Evolutionary conservation across 2,329 filamentous ascomycete species (phyloP).

Genomic region (Saccharata proteae): DNA sequence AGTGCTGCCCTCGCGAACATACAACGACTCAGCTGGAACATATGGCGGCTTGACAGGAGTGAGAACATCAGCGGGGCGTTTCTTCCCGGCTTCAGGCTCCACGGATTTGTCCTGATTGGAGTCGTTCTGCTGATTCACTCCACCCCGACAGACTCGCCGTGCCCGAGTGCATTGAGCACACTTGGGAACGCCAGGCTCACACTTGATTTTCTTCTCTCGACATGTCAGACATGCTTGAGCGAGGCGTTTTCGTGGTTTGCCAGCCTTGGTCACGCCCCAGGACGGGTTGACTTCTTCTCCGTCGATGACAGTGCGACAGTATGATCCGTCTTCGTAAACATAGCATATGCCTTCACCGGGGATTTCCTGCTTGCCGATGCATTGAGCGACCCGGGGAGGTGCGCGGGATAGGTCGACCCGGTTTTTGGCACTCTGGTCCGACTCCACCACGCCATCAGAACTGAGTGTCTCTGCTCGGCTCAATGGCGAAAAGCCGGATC

Average conservation of each 20-base stretch:
- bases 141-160: slow-evolving; percentile 67
- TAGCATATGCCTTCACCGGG: slow-evolving; percentile 72
- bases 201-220: slow-evolving; percentile 96
- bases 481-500: too few relatives aligned
- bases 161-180: slow-evolving; percentile 91
- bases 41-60: too few relatives aligned
- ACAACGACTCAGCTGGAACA: too few relatives aligned
- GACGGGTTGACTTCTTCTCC: slow-evolving; percentile 79
- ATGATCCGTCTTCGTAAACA: slow-evolving; percentile 73
- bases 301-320: slow-evolving; percentile 73
- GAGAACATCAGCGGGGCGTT: too few relatives aligned
- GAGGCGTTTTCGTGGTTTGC: slow-evolving; percentile 80
- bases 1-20: too few relatives aligned
- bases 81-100: too few relatives aligned
- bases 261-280: slow-evolving; percentile 89
- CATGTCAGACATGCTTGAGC: slow-evolving; percentile 90
- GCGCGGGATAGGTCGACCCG: slow-evolving; percentile 21
- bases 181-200: slow-evolving; percentile 75
- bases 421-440: slow-evolving; percentile 19
- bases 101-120: too few relatives aligned
- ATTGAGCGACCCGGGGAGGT: slow-evolving; percentile 21
- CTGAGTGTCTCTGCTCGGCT: too few relatives aligned
- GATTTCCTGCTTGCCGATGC: slow-evolving; percentile 41
- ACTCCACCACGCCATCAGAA: too few relatives aligned
- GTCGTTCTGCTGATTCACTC: too few relatives aligned